Evolutionary conservation across 805 yeast genomes (phyloP).

Genomic region (Hanseniaspora opuntiae): DNA sequence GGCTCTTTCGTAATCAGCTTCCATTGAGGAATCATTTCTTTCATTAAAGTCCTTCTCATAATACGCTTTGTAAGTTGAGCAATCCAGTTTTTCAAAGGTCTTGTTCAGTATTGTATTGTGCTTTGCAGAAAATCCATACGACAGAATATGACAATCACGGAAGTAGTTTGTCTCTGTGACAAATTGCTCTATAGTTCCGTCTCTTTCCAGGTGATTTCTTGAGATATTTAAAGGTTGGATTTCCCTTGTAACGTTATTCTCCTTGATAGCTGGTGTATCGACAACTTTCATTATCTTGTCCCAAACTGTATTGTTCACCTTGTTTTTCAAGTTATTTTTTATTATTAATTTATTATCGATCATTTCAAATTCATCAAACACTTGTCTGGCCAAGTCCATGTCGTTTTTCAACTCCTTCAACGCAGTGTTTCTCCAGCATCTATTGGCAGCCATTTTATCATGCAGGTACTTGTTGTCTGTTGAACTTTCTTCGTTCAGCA

Average conservation of each 20-base stretch:
- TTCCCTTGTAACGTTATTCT: background rate
- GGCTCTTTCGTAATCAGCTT: background rate
- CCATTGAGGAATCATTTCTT: background rate
- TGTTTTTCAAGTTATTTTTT: conserved; percentile 7
- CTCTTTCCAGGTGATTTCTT: background rate
- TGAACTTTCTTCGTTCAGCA: conserved; percentile 17
- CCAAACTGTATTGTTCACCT: conserved; percentile 9
- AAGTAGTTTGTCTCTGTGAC: conserved; percentile 1
- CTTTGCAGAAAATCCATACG: conserved; percentile 5
- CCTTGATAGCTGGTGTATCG: background rate
- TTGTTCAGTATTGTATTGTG: conserved; percentile 5
- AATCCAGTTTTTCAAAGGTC: background rate
- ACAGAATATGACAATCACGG: background rate
- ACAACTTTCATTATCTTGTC: conserved; percentile 3
- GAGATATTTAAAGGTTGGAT: background rate
- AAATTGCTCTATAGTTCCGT: background rate
- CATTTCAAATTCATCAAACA: conserved; percentile 11
- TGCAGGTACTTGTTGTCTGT: conserved; percentile 21
- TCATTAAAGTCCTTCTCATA: background rate
- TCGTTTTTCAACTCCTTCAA: background rate
- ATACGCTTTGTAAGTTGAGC: conserved; percentile 1
- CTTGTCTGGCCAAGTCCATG: background rate
- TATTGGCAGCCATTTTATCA: conserved; percentile 3
- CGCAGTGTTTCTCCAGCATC: conserved; percentile 4
- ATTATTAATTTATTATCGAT: conserved; percentile 9